A percentile compares a stretch with the other conserved stretches of the same genome.
Conservation (phyloP, 106 monocot species). For the Cymbidium sinense region DNA sequence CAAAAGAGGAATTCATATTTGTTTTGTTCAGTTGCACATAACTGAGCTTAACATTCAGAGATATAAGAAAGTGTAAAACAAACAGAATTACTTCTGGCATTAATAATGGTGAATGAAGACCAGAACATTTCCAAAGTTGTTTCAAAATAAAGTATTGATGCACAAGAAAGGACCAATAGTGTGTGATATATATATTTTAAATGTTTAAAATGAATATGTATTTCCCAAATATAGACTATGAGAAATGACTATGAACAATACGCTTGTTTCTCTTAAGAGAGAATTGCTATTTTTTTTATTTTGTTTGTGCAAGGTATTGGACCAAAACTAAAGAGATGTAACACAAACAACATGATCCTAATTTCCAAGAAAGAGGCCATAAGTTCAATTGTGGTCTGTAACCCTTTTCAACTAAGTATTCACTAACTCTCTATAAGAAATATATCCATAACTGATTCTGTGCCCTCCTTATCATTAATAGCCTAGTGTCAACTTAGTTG, state of each 20-base stretch:
- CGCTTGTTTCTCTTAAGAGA: background rate
- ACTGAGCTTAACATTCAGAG: background rate
- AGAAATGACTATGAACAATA: background rate
- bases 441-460: background rate
- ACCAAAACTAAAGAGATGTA: background rate
- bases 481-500: no score
- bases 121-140: background rate
- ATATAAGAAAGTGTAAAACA: background rate
- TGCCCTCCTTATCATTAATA: no score
- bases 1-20: no score
- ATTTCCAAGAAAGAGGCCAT: background rate
- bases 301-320: background rate
- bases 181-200: background rate
- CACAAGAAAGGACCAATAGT: background rate
- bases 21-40: no score
- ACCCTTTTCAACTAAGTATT: background rate
- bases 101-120: background rate
- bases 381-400: background rate
- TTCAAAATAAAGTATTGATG: conserved; percentile 1
- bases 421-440: background rate
- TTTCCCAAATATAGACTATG: background rate
- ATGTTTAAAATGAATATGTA: background rate
- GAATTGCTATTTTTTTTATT: background rate
- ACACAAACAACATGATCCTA: background rate
- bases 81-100: background rate